Base-by-base conservation (phyloP, 2,329 filamentous ascomycete genomes). In the Sclerotinia minor region DNA sequence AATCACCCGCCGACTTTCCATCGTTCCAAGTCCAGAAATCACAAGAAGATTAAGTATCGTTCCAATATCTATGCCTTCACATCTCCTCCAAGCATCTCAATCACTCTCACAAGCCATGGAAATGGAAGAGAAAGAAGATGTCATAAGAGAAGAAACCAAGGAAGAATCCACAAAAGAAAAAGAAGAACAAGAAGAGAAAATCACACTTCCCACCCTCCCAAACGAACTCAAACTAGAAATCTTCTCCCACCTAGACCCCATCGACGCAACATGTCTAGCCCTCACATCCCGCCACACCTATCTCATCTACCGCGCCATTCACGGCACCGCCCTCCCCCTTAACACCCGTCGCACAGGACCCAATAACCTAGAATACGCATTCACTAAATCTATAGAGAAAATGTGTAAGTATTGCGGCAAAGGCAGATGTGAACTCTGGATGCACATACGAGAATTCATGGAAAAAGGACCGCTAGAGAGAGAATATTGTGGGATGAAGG, bases 331-430 rank as follows among this genome's bases (percentile, higher is more conserved):
- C 9, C 83, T 89, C n/a, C 79, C 85, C 13, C 81, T 89, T 21
- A 83, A 83, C 24, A 82, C 82, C 58, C 82, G 86, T 19, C 86
- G 87, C 57, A 76, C 80, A 8, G 87, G 87, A 0, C 87, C 87
- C 66, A 89, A 89, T 76, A 83, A 86, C 71, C 81, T 87, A 74
- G 87, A 89, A 75, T 87, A 84, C 81, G 86, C 86, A 55, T 89
- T 86, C 85, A 83, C 85, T 70, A 79, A 84, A 63, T 84, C 85
- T 3, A 86, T 85, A 29, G 85, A 87, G 74, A 84, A 86, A 7
- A 84, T 86, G 76, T 89, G 87, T 77, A 81, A 83, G 68, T 87
- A 88, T 76, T 89, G 87, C 71, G 85, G 85, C 60, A 82, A 85
- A 69, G 83, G 80, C 52, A 82, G 87, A 47, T 89, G 87, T 76